Evolutionary conservation across 116 monocot genomes (phyloP).

Genomic region (Thalassia testudinum): DNA sequence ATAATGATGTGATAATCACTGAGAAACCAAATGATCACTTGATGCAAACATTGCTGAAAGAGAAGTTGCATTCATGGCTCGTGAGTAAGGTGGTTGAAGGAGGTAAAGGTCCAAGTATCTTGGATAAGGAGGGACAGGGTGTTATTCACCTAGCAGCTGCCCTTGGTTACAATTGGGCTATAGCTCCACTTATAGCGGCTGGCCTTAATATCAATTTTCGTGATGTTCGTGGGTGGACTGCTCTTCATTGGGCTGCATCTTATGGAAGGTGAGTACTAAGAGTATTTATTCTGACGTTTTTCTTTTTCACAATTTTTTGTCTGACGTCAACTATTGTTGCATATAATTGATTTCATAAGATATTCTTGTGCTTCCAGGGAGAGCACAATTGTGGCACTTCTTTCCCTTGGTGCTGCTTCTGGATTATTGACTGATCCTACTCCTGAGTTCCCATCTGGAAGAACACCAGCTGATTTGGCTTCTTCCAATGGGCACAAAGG

Average conservation of each 20-base stretch:
- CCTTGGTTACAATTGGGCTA: slow-evolving; percentile 93
- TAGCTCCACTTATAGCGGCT: slow-evolving; percentile 55
- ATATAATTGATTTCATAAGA: background rate
- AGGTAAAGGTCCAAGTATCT: slow-evolving; percentile 75
- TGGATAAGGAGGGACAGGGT: slow-evolving; percentile 78
- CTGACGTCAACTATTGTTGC: too few species aligned
- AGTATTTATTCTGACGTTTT: background rate
- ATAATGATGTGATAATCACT: slow-evolving; percentile 12
- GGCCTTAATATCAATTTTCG: slow-evolving; percentile 90
- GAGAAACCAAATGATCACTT: slow-evolving; percentile 20
- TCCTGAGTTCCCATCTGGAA: slow-evolving; percentile 68
- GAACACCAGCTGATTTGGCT: slow-evolving; percentile 95
- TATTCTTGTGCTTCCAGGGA: slow-evolving; percentile 37
- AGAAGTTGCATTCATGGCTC: slow-evolving; percentile 71
- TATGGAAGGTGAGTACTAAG: slow-evolving; percentile 70
- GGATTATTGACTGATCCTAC: slow-evolving; percentile 89
- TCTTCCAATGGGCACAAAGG: slow-evolving; percentile 92
- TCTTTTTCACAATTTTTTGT: background rate
- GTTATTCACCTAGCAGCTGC: slow-evolving; percentile 94
- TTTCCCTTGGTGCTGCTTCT: slow-evolving; percentile 52
- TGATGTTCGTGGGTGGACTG: slow-evolving; percentile 95
- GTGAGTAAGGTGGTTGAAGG: slow-evolving; percentile 54
- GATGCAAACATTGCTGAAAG: slow-evolving; percentile 39
- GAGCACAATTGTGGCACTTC: slow-evolving; percentile 47
- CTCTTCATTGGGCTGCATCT: slow-evolving; percentile 96